Evolutionary conservation across 2,329 filamentous ascomycete genomes (phyloP).

Genomic region (Pezicula radicicola): DNA sequence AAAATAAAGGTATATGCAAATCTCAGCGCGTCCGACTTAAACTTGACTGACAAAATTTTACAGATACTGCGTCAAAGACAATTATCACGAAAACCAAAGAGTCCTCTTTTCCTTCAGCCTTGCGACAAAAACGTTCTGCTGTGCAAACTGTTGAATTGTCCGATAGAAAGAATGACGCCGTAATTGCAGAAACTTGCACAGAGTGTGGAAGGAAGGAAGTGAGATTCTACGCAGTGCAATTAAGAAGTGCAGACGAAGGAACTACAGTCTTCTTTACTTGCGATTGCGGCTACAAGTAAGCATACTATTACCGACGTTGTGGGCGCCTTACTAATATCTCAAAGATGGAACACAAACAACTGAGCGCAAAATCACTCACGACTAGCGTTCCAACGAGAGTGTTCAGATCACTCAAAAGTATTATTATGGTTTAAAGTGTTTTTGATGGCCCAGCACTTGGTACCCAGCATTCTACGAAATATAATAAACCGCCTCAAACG

Average conservation of each 20-base stretch:
- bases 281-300: slow-evolving; percentile 81
- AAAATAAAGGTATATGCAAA: slow-evolving; percentile 68
- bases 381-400: neutral
- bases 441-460: slow-evolving; percentile 28
- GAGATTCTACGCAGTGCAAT: slow-evolving; percentile 78
- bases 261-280: slow-evolving; percentile 89
- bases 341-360: slow-evolving; percentile 35
- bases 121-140: slow-evolving; percentile 82
- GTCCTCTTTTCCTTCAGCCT: slow-evolving; percentile 83
- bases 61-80: slow-evolving; percentile 69
- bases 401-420: neutral
- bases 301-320: slow-evolving; percentile 6
- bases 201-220: slow-evolving; percentile 82
- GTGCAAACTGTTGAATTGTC: slow-evolving; percentile 78
- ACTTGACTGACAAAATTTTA: slow-evolving; percentile 4
- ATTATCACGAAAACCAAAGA: slow-evolving; percentile 84
- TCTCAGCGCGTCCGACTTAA: neutral
- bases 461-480: slow-evolving; percentile 19
- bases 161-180: slow-evolving; percentile 72
- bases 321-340: slow-evolving; percentile 5
- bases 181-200: slow-evolving; percentile 67
- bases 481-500: neutral
- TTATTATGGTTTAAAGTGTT: slow-evolving; percentile 12
- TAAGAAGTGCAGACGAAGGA: slow-evolving; percentile 92
- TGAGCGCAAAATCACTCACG: slow-evolving; percentile 18